Evolutionary conservation across 2,329 filamentous ascomycete species (phyloP), one percentile per base, ranked within the genome.

Genomic region (Bipolaris bicolor): DNA sequence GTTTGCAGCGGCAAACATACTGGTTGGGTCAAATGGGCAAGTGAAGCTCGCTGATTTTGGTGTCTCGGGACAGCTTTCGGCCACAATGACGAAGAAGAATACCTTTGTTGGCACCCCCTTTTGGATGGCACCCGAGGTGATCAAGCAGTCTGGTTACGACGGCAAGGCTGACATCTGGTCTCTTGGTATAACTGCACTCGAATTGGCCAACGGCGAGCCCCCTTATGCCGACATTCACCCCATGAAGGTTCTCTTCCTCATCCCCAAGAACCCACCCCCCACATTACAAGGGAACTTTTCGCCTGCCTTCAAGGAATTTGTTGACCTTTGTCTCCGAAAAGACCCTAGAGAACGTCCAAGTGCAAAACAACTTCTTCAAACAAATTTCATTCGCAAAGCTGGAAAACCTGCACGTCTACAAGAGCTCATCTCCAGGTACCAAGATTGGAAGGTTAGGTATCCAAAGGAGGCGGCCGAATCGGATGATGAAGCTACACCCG

Each of bases 51-150:
- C 94, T 13, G 94, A 99, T 76, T 99, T 99, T 79, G 94, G 94
- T 57, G 95, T 99, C 6, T 97, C 94, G 1, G 94, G 94, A 26
- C 95, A 98, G 78, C 84, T 98, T 20, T 96, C 94, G 9, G 94
- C 94, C 6, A 99, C 94, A 48, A 98, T 98, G 93, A 97, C 94
- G 61, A 98, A 98, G 83, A 98, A 98, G 81, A 98, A 98, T 75
- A 98, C 94, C 0, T 99, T 98, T 76, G 94, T 99, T 31, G 95
- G 95, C 33, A 98, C 94, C 0, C 94, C 95, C 1, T 99, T 98
- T 76, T 99, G 95, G 95, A 99, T 99, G 94, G 94, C 95, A 2
- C 94, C 94, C 10, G 94, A 99, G 79, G 94, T 98, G 53, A 99
- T 99, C 77, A 97, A 97, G 79, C 94, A 99, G 77, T 96, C 92